Conservation (phyloP, 2,329 filamentous ascomycete species). For the Pseudocercospora cruenta region DNA sequence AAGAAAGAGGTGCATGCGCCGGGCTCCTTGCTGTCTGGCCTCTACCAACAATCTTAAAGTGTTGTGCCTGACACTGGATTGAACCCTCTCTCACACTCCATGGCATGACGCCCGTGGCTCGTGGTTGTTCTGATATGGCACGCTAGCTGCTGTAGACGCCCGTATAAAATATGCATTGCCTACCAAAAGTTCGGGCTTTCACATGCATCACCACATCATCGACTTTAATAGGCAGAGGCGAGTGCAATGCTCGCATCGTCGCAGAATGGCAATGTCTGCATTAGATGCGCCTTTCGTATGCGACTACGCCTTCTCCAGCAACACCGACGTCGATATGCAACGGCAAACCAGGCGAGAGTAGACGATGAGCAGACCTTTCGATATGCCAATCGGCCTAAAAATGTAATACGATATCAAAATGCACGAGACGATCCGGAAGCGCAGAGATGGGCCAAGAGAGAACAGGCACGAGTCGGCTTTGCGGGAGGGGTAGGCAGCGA, state of each 20-base stretch:
- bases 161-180: neutral
- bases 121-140: neutral
- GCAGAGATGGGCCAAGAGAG: neutral
- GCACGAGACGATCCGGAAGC: neutral
- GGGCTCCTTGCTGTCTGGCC: too few species aligned
- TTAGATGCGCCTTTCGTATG: conserved; percentile 45
- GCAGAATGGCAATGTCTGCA: conserved; percentile 36
- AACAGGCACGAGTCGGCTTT: neutral
- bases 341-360: neutral
- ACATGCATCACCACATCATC: neutral
- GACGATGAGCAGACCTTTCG: conserved; percentile 14
- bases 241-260: conserved; percentile 24
- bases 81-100: too few species aligned
- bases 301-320: conserved; percentile 34
- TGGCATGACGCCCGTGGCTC: too few species aligned
- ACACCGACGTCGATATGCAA: conserved; percentile 33
- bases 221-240: neutral
- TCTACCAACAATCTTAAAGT: too few species aligned
- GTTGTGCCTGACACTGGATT: too few species aligned
- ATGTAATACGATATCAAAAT: neutral
- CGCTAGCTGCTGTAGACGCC: neutral
- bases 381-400: neutral
- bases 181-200: neutral
- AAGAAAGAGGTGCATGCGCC: neutral
- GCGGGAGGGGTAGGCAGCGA: neutral